Base-by-base conservation (phyloP, 176 grass and related monocot genomes). In the Eragrostis nindensis region DNA sequence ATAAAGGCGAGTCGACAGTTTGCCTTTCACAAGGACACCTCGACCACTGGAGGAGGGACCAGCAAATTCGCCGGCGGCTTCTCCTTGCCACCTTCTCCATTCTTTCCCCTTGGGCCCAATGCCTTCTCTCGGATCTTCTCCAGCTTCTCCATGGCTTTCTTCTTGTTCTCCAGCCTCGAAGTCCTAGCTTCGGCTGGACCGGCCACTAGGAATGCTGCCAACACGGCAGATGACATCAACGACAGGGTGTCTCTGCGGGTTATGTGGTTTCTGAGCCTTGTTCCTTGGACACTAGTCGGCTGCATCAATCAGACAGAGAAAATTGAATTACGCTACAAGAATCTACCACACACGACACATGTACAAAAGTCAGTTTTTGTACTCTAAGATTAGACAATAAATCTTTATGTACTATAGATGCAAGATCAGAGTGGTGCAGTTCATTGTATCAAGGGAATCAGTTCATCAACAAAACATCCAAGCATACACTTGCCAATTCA, bases 121-220 rank as follows among this genome's bases (percentile, higher is more conserved):
- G 82, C 89, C 73, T 92, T 90, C 82, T 88, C 94, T 47, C 91
- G 80, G 61, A 94, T 38, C 55, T 86, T 89, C 39, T 97, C 77
- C 40, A 97, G 81, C 80, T 89, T 97, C 87, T 94, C 87, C 82
- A 78, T 79, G 36, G 81, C 79, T 88, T 90, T 97, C 86, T 68
- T 92, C 62, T 75, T 87, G 52, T 83, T 94, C 19, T 94, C 91
- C 85, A 75, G 79, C 82, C 73, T 94, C 11, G 86, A 70, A 18
- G 89, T 60, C 75, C 76, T 70, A 36, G 89, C 91, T 69, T 88
- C 77, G 2, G 85, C 84, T 0, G 71, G 82, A 29, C 47, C 53
- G 16, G 61, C 66, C 55, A 70, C 57, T 21, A 87, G 16, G 17
- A 90, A 68, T 18, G 87, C 50, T 0, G 89, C 75, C 43, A 92